phyloP scores from a whole-genome alignment of 305 asterid genomes.

The Caryopteris hybrid region DNA sequence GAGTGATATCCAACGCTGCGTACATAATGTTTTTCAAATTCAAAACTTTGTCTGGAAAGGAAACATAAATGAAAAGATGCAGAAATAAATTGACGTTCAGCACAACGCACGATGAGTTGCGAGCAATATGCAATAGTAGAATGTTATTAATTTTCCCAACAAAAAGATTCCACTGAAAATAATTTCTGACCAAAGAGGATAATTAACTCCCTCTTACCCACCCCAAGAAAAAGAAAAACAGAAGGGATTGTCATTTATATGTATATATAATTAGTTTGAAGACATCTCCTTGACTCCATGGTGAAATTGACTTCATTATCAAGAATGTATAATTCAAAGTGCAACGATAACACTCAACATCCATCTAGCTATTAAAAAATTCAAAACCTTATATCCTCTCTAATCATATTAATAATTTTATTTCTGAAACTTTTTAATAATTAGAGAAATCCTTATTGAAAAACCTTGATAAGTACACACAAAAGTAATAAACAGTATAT shows the following conservation, averaged over 20 bases:
- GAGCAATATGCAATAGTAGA: neutral
- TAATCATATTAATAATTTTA: neutral
- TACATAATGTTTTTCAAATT: neutral
- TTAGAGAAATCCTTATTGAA: neutral
- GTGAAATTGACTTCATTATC: neutral
- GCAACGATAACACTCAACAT: neutral
- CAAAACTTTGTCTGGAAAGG: neutral
- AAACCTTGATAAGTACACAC: neutral
- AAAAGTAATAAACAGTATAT: neutral
- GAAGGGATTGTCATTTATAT: neutral
- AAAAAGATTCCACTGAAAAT: neutral
- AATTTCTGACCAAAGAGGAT: neutral
- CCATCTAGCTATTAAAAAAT: neutral
- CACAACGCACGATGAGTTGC: neutral
- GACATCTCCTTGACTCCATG: neutral
- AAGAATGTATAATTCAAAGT: neutral
- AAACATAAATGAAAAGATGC: neutral
- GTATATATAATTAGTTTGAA: neutral
- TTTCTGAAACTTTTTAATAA: neutral
- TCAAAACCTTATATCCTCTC: neutral
- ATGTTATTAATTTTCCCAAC: neutral
- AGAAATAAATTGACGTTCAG: neutral
- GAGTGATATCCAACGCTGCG: slow-evolving; percentile 7
- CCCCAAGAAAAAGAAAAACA: neutral
- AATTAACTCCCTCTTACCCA: neutral